phyloP scores from a whole-genome alignment of 2,329 filamentous ascomycete genomes.

The Penicillium italicum region DNA sequence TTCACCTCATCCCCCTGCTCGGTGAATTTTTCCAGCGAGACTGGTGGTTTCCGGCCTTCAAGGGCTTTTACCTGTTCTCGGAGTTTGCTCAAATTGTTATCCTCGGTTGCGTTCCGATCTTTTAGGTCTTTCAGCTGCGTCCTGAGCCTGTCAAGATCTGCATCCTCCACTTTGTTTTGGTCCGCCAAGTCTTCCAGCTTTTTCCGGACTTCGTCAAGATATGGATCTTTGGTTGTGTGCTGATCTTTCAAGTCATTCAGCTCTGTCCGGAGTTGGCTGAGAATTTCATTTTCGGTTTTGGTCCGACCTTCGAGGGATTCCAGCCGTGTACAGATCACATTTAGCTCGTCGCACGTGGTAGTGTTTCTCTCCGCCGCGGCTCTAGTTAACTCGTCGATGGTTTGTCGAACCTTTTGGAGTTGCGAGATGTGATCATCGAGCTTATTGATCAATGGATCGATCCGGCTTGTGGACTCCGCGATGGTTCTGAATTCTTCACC shows the following conservation, averaged over 20 bases:
- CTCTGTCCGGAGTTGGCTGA: background rate
- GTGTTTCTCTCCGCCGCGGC: background rate
- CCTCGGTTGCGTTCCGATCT: no score
- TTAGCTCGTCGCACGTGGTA: background rate
- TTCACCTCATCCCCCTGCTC: background rate
- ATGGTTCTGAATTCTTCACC: conserved; percentile 9
- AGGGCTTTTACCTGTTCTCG: background rate
- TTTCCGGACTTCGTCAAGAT: background rate
- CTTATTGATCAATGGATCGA: conserved; percentile 4
- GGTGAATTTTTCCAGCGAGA: background rate
- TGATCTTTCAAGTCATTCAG: background rate
- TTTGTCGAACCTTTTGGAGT: background rate
- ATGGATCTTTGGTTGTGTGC: no score
- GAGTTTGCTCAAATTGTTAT: background rate
- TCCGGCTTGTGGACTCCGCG: background rate
- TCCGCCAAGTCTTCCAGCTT: background rate
- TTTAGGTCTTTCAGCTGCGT: background rate
- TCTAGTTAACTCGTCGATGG: background rate
- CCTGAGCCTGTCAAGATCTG: background rate
- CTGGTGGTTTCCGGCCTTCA: background rate
- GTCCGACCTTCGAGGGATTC: background rate
- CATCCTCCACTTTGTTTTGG: background rate
- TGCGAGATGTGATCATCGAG: background rate
- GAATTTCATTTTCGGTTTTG: background rate
- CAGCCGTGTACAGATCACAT: background rate